Base-by-base conservation (phyloP, 108 stramenopile species). In the Nitzschia putrida region DNA sequence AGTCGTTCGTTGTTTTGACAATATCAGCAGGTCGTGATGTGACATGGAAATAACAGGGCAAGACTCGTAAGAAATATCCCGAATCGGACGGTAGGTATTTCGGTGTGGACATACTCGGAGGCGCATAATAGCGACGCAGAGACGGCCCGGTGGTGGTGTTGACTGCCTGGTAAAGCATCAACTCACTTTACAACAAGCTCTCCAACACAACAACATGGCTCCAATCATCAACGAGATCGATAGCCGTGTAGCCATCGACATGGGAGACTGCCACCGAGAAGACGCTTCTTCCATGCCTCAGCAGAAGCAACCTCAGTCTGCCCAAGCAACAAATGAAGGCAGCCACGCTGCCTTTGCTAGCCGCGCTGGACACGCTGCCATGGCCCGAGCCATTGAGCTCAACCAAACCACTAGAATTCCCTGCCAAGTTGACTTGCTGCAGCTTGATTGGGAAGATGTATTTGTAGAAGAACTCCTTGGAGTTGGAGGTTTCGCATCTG, bases 401-500 rank as follows among this genome's bases (percentile, higher is more conserved):
- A 41, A 63, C 16, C 25, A 24, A 45, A 63, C 61, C 0, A 45
- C 61, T 11, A 63, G 44, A 38, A 16, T 63, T 0, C 40, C 61
- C 13, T 39, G 21, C 14, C 61, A 63, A 12, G 44, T 12, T 4
- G 61, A 63, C 40, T 47, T 63, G 18, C 11, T 59, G 44, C 65
- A 39, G 2, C 49, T 74, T 2, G 38, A 51, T 22, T 74, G 73
- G 73, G 66, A 74, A 14, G 73, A 74, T 21, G 37, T 74, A 24
- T 66, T 59, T 60, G 49, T 74, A n/a, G 73, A 74, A 43, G 65
- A 74, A 10, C 18, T 74, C 18, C 65, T 74, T 11, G 73, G 73
- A n/a, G 64, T 74, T 23, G 73, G 73, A 41, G 57, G 73, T n/a
- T 74, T 74, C 52, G 73, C 65, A 3, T 66, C 58, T 24, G 73